Conservation (phyloP, 2,329 filamentous ascomycete genomes). For the Pestalotiopsis sp. region DNA sequence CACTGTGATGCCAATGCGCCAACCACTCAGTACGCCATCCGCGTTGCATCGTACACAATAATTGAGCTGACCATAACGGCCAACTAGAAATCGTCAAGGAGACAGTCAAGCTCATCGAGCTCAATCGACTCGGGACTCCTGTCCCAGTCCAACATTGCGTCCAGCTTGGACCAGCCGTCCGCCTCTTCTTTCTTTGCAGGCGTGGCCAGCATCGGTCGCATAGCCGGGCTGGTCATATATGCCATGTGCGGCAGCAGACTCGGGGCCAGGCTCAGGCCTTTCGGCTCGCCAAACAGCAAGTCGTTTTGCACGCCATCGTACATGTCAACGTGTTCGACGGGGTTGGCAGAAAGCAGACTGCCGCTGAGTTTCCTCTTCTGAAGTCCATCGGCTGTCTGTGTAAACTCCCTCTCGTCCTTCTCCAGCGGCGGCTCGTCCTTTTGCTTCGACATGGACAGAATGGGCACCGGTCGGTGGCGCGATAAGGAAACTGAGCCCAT, state of each 20-base stretch:
- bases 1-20: neutral
- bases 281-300: conserved; percentile 52
- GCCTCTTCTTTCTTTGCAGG: conserved; percentile 45
- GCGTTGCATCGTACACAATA: conserved; percentile 8
- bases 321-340: conserved; percentile 36
- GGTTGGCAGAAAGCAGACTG: conserved; percentile 38
- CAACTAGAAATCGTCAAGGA: conserved; percentile 73
- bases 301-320: conserved; percentile 52
- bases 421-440: conserved; percentile 86
- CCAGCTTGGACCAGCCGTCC: conserved; percentile 46
- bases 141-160: conserved; percentile 57
- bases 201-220: conserved; percentile 49
- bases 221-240: conserved; percentile 57
- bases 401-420: conserved; percentile 95
- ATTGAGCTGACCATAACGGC: neutral
- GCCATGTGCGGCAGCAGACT: conserved; percentile 36
- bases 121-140: conserved; percentile 85
- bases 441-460: conserved; percentile 56
- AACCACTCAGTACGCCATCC: neutral
- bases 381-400: conserved; percentile 87
- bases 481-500: conserved; percentile 57
- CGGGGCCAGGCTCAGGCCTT: conserved; percentile 29
- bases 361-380: conserved; percentile 64
- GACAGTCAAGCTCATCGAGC: conserved; percentile 87
- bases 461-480: conserved; percentile 33